Base-by-base conservation (phyloP, 208 protist species). In the Porcisia deanei region DNA sequence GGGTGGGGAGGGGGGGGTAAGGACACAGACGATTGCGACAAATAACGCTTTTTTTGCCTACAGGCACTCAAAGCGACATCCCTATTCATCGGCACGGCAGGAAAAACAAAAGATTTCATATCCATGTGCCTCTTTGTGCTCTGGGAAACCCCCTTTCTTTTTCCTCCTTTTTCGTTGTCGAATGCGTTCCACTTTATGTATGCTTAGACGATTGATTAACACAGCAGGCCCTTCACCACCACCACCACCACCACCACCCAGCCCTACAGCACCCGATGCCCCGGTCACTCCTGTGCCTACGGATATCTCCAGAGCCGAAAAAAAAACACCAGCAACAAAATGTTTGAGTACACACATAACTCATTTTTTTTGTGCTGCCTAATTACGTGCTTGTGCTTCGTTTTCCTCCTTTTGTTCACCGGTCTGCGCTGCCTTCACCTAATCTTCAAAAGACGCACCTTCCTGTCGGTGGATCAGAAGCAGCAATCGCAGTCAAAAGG, bases 401-500 rank as follows among this genome's bases (percentile, higher is more conserved):
- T 30, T 30, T 30, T 30, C 30, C 30, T 52, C 47, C 47, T 12
- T 52, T 12, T 14, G 10, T 52, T 12, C 63, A 9, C 45, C 16
- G 10, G 41, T 39, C 16, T 30, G 41, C 14, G 41, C 4, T 49
- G 63, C 41, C 6, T 18, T n/a, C 3, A 37, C 37, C 30, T 37
- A 16, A 41, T 43, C 34, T 22, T 16, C 34, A 53, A 39, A n/a
- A 57, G 30, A 30, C 30, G 30, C 30, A 18, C 1, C 20, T 41
- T 57, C 30, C 49, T 3, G n/a, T 39, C 20, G 47, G 90, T 76
- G 25, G 53, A 55, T 75, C 71, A 97, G 77, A 96, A 97, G 61
- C 93, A 97, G 73, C 93, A 97, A 67, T 97, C 91, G 60, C 93
- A 97, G 84, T 96, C 93, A 78, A 97, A 97, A 6, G 93, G 93